Evolutionary conservation across 352 stramenopile genomes (phyloP), one percentile per base, ranked within the genome.

Genomic region (Aphanomyces euteiches): DNA sequence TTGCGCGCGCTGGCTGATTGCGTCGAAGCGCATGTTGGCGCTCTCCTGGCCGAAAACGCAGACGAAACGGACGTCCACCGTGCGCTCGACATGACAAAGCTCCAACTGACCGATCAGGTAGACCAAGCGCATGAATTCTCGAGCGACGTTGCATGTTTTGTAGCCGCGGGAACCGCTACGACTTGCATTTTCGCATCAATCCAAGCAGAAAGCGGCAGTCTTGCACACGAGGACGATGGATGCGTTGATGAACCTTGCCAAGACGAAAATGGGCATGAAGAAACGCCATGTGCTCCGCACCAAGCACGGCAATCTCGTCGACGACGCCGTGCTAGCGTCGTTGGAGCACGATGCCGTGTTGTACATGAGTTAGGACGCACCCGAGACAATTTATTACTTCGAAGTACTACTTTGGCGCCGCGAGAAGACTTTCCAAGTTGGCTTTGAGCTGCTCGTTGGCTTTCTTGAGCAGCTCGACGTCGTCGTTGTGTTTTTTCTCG

Each of bases 371-470:
- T 50, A 50, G 28, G 28, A 28, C 28, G 28, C 28, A 28, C 28
- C 0, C 28, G 28, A 28, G 0, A 28, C 28, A 28, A 28, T 28
- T 28, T 50, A 12, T 50, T 12, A 50, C 15, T 48, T 15, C 8
- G 43, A 48, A 15, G 15, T 15, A 37, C 61, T 82, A 88, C 78
- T 89, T 89, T 17, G 82, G 81, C 47, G 80, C 78, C 5, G 82
- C 76, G 1, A 91, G 73, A 73, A 97, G 78, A 58, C 79, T 84
- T 75, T 97, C 92, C 50, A 98, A 83, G 66, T 79, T 96, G n/a
- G 82, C 79, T 75, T 96, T 97, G 56, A 97, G 79, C 74, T 96
- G 84, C 57, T 95, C 88, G 73, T 97, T 97, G 48, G 82, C 88
- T 69, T 90, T 90, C 50, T 88, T 88, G 48, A 97, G 81, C 38